phyloP scores from a whole-genome alignment of 805 yeast species.

The Sporopachydermia quercuum region DNA sequence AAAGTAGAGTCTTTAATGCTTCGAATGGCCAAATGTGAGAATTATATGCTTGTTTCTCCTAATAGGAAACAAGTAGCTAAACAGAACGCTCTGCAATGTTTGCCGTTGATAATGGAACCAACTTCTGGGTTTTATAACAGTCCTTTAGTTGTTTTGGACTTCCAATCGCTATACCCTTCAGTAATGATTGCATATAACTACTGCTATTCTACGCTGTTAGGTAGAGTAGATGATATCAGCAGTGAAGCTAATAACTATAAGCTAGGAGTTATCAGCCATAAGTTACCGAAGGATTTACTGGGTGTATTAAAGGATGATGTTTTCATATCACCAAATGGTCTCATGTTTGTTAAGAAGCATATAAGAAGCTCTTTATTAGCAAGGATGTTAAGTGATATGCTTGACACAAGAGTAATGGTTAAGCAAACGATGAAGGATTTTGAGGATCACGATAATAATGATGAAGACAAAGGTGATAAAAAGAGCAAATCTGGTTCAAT shows the following conservation, averaged over 20 bases:
- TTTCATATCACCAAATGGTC: slow-evolving; percentile 75
- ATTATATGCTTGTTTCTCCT: slow-evolving; percentile 61
- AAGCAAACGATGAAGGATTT: slow-evolving; percentile 55
- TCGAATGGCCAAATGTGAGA: slow-evolving; percentile 65
- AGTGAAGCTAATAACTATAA: slow-evolving; percentile 28
- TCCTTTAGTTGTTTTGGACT: slow-evolving; percentile 82
- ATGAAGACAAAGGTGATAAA: slow-evolving; percentile 9
- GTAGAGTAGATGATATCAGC: slow-evolving; percentile 36
- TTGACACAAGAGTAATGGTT: slow-evolving; percentile 67
- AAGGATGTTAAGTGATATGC: slow-evolving; percentile 69
- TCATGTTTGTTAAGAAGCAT: slow-evolving; percentile 51
- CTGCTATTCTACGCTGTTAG: slow-evolving; percentile 63
- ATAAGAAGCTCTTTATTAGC: slow-evolving; percentile 64
- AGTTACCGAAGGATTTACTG: slow-evolving; percentile 42
- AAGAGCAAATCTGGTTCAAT: slow-evolving; percentile 20
- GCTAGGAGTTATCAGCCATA: slow-evolving; percentile 24
- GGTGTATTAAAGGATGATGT: slow-evolving; percentile 34
- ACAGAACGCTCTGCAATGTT: slow-evolving; percentile 74
- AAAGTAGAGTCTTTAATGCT: slow-evolving; percentile 79
- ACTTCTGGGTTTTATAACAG: slow-evolving; percentile 70
- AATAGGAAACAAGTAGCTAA: slow-evolving; percentile 65
- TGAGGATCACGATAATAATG: slow-evolving; percentile 20
- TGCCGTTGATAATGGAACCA: slow-evolving; percentile 91
- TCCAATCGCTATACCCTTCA: slow-evolving; percentile 89
- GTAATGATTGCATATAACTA: slow-evolving; percentile 82